Evolutionary conservation across 2,329 filamentous ascomycete genomes (phyloP), one percentile per base, ranked within the genome.

Genomic region (Didymella pinodella): DNA sequence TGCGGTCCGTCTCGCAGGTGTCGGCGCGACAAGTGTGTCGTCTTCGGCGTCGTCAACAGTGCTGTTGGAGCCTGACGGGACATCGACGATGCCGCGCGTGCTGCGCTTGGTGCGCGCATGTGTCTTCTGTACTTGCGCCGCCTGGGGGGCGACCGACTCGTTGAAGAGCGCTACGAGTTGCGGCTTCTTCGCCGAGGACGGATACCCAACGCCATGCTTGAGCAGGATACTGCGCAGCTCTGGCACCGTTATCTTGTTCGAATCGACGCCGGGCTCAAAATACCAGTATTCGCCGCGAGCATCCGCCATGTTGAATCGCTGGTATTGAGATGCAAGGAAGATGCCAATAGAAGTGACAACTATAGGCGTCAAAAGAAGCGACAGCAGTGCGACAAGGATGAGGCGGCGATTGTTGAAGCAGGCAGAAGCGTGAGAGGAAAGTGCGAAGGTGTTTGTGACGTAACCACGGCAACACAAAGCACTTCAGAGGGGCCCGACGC

Each of bases 151-250:
- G 28, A 99, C 85, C 63, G 95, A 82, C 31, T 90, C 83, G 72
- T 90, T 88, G 78, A 99, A 93, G 46, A 98, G 87, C 7, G 90
- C 88, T 60, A 99, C 84, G 22, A 99, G 87, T 73, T 96, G 90
- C 0, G 87, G 82, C 81, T 99, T 99, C 81, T 98, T 99, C 12
- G 95, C 93, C 4, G 89, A 93, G 0, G 92, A 89, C 5, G 93
- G 90, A 75, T 97, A 98, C 36, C 87, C 81, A 71, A 98, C 83
- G 74, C 93, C 90, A 80, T 99, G 92, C 65, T 88, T 90, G 71
- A 98, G 91, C 57, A 99, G 87, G 65, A 98, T 96, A 48, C 91
- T 94, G 70, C 95, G 91, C 68, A 99, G 83, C 45, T 90, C 90
- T 28, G 95, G 93, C 48, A 98, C 88, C 1, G 93, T 98, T 64